phyloP scores from a whole-genome alignment of 805 yeast species.

The Wickerhamiella slavikovae region DNA sequence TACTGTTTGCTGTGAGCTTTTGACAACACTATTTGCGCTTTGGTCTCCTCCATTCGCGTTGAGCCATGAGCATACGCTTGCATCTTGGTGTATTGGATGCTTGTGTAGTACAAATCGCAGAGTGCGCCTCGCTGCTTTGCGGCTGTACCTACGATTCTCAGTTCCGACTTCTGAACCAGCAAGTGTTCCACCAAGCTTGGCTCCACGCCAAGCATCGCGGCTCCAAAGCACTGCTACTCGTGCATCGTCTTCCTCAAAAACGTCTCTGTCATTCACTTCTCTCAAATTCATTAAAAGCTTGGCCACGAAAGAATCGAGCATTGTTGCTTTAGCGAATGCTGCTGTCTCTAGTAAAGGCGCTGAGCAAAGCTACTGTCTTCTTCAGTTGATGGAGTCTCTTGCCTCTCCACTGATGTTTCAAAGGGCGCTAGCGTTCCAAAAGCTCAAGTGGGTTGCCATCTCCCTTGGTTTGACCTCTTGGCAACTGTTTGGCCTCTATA shows the following conservation, averaged over 20 bases:
- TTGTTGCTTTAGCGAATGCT: slow-evolving; percentile 39
- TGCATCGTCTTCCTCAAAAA: neutral
- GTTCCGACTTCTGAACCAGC: too few species aligned
- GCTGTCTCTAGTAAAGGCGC: slow-evolving; percentile 46
- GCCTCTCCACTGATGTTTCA: slow-evolving; percentile 46
- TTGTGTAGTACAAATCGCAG: slow-evolving; percentile 3
- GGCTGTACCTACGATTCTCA: too few species aligned
- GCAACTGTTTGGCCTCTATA: slow-evolving; percentile 57
- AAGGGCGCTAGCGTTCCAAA: slow-evolving; percentile 47
- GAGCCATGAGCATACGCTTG: slow-evolving; percentile 3
- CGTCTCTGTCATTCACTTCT: slow-evolving; percentile 1
- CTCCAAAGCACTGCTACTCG: slow-evolving; percentile 2
- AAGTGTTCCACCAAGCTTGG: too few species aligned
- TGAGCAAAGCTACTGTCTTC: slow-evolving; percentile 39
- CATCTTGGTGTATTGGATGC: slow-evolving; percentile 6
- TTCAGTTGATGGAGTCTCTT: slow-evolving; percentile 44
- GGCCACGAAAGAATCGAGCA: slow-evolving; percentile 11
- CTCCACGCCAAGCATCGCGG: too few species aligned
- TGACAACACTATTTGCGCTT: slow-evolving; percentile 10
- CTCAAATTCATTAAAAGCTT: neutral
- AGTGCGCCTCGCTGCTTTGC: slow-evolving; percentile 2
- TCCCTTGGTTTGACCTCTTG: slow-evolving; percentile 46
- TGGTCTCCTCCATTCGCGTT: slow-evolving; percentile 3
- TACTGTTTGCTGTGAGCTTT: neutral
- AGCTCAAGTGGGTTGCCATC: slow-evolving; percentile 36